Evolutionary conservation across 2,329 filamentous ascomycete genomes (phyloP), one percentile per base, ranked within the genome.

Genomic region (Colletotrichum sp.): DNA sequence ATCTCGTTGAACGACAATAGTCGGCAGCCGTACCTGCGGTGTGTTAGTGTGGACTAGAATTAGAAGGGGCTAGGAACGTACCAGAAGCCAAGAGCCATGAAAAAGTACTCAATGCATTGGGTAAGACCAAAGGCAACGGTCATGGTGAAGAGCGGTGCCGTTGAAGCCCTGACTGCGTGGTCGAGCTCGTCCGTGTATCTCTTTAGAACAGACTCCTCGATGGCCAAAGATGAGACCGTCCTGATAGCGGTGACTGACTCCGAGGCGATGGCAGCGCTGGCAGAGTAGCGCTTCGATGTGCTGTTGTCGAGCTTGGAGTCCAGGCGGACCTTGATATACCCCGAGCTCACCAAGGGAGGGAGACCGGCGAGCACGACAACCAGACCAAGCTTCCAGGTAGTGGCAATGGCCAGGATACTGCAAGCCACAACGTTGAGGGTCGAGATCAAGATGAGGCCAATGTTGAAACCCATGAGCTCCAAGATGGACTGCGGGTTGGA

Each of bases 301-400:
- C 80, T 79, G 24, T 81, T 80, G 59, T 88, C 87, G 30, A 87
- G 78, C 70, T 81, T 83, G 64, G 85, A 79, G 63, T 88, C 87
- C 12, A 87, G 78, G 16, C 85, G 82, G 63, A 87, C 82, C 76
- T 85, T 85, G 74, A 85, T 78, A 67, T 81, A 86, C 3, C 86
- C 85, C n/a, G 82, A 80, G 28, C 80, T 79, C 4, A 86, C 76
- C 30, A 87, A 77, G 0, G 83, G 82, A 5, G 86, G 84, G 6
- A 87, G 78, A 0, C 85, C 84, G 6, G 80, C 88, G 65, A 86
- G 84, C 7, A 89, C 84, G n/a, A 87, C 83, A 3, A 89, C 87
- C 6, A 90, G 78, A 0, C 87, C 87, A 8, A 90, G 79, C 65
- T 87, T 89, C 88, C 87, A 90, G 16, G 84, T 85, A 67, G 85